A percentile compares a stretch with the other conserved stretches of the same genome.
phyloP scores from a whole-genome alignment of 345 rosid genomes.

The Capsella bursapastoris region DNA sequence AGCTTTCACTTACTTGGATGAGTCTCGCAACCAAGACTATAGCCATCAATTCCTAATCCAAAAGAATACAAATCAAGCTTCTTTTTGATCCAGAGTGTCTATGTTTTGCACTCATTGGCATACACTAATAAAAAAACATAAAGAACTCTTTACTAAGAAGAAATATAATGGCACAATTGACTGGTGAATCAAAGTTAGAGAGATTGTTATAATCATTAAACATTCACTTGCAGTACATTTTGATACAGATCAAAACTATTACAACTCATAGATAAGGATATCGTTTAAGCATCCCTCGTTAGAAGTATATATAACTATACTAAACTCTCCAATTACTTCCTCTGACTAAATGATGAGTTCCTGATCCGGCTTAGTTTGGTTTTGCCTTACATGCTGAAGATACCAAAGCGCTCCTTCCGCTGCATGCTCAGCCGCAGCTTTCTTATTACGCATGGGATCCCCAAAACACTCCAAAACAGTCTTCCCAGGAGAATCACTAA shows the following conservation, averaged over 20 bases:
- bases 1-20: background rate
- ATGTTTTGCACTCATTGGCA: background rate
- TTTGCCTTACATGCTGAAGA: constrained; percentile 37
- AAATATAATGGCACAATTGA: background rate
- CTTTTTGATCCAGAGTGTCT: background rate
- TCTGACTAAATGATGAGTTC: constrained; percentile 4
- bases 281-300: background rate
- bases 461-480: constrained; percentile 58
- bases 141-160: background rate
- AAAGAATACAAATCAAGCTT: no score
- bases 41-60: no score
- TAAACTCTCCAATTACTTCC: constrained; percentile 11
- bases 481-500: constrained; percentile 32
- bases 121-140: background rate
- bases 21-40: no score
- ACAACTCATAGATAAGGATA: background rate
- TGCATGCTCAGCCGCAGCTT: constrained; percentile 68
- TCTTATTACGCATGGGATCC: constrained; percentile 53
- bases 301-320: background rate
- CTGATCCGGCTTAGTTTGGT: background rate
- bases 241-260: constrained; percentile 11
- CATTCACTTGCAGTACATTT: background rate
- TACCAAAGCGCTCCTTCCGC: constrained; percentile 80
- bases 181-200: constrained; percentile 26
- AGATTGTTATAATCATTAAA: background rate